phyloP scores from a whole-genome alignment of 805 yeast species.

The Pichia rugopelliculosa region DNA sequence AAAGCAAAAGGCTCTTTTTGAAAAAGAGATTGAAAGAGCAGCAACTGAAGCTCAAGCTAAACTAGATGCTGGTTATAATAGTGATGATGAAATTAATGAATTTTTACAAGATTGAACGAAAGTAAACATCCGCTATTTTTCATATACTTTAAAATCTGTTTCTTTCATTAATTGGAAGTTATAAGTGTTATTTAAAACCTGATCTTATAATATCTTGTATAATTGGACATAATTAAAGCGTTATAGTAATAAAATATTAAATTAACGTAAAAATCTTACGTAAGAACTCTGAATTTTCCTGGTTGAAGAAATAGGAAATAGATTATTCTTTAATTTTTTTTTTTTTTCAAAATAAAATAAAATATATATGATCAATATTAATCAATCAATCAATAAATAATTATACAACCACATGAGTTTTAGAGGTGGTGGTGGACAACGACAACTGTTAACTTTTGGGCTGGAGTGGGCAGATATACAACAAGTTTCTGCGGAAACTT shows the following conservation, averaged over 20 bases:
- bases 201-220: too few species aligned
- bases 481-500: conserved; percentile 28
- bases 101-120: conserved; percentile 45
- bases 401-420: conserved; percentile 42
- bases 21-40: conserved; percentile 38
- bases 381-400: not conserved
- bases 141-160: too few species aligned
- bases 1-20: conserved; percentile 46
- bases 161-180: too few species aligned
- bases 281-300: too few species aligned
- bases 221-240: too few species aligned
- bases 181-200: too few species aligned
- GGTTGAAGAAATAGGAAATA: too few species aligned
- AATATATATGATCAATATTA: too few species aligned
- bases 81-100: conserved; percentile 65
- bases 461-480: conserved; percentile 57
- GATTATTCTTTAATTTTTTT: too few species aligned
- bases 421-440: conserved; percentile 39
- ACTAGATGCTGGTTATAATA: conserved; percentile 28
- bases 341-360: not conserved
- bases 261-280: too few species aligned
- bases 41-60: conserved; percentile 29
- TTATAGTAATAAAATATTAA: too few species aligned
- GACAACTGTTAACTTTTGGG: conserved; percentile 59
- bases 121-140: too few species aligned